Percentiles rank a stretch among this genome's conserved stretches.
phyloP scores from a whole-genome alignment of 2,329 filamentous ascomycete species.

The Coleophoma cylindrospora region DNA sequence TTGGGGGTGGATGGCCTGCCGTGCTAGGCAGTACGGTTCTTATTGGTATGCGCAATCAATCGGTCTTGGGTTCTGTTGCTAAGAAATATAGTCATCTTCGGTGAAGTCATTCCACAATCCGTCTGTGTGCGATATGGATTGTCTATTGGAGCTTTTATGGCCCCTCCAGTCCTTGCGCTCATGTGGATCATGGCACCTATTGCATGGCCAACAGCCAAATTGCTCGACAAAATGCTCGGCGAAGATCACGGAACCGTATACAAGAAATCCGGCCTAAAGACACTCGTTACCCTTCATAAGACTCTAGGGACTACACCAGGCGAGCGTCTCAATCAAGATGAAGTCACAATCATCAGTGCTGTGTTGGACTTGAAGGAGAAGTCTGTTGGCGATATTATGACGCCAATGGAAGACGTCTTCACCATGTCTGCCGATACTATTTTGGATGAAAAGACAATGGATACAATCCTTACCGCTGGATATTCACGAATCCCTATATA shows the following conservation, averaged over 20 bases:
- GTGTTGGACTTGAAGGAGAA: conserved; percentile 96
- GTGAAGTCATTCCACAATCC: conserved; percentile 92
- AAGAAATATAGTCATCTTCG: conserved; percentile 76
- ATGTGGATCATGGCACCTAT: conserved; percentile 92
- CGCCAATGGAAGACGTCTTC: conserved; percentile 95
- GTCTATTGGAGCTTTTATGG: conserved; percentile 91
- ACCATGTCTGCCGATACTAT: conserved; percentile 94
- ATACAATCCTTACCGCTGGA: conserved; percentile 84
- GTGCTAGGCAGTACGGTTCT: conserved; percentile 89
- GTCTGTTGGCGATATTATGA: conserved; percentile 93
- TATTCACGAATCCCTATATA: conserved; percentile 97
- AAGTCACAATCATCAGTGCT: conserved; percentile 97
- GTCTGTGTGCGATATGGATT: conserved; percentile 94
- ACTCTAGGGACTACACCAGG: conserved; percentile 77
- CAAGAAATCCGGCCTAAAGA: conserved; percentile 97
- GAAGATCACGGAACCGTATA: conserved; percentile 95
- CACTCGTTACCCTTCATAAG: conserved; percentile 89
- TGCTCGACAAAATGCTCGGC: conserved; percentile 88
- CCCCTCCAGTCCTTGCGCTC: conserved; percentile 76
- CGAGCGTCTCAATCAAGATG: conserved; percentile 91
- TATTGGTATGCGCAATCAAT: conserved; percentile 59
- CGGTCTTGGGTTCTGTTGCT: conserved; percentile 13
- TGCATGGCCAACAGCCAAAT: conserved; percentile 91
- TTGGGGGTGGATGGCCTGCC: conserved; percentile 91
- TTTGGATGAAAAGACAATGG: conserved; percentile 90